Evolutionary conservation across 1,139 yeast species (phyloP).

Genomic region (Hemisphaericaspora lyxosophila): DNA sequence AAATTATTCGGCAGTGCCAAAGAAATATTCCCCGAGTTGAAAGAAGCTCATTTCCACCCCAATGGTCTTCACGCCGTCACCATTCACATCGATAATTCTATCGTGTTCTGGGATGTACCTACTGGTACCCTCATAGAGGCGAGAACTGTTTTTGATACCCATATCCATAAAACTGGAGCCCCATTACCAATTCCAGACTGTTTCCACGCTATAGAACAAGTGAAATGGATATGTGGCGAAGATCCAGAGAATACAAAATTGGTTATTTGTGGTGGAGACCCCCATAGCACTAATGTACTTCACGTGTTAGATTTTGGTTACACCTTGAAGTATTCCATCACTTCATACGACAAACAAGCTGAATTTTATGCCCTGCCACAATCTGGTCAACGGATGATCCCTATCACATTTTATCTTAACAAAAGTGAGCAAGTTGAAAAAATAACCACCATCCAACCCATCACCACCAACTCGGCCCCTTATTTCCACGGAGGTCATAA

Average conservation of each 20-base stretch:
- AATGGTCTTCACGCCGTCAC: slow-evolving; percentile 85
- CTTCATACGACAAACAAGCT: slow-evolving; percentile 82
- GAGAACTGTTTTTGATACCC: slow-evolving; percentile 65
- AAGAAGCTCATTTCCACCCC: slow-evolving; percentile 82
- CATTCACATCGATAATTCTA: slow-evolving; percentile 74
- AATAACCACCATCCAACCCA: slow-evolving; percentile 30
- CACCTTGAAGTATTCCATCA: slow-evolving; percentile 74
- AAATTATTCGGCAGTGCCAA: slow-evolving; percentile 43
- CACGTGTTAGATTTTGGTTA: slow-evolving; percentile 74
- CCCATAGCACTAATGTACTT: slow-evolving; percentile 51
- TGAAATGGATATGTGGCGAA: slow-evolving; percentile 72
- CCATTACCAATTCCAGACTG: slow-evolving; percentile 21
- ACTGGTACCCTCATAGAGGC: slow-evolving; percentile 75
- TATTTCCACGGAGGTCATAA: slow-evolving; percentile 71
- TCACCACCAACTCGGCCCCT: slow-evolving; percentile 45
- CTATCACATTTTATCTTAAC: slow-evolving; percentile 24
- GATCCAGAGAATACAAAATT: slow-evolving; percentile 81
- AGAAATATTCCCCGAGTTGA: slow-evolving; percentile 49
- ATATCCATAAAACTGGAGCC: slow-evolving; percentile 56
- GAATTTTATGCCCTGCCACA: slow-evolving; percentile 70
- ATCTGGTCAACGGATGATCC: slow-evolving; percentile 36
- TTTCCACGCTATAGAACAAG: slow-evolving; percentile 39
- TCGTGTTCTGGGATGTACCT: slow-evolving; percentile 90
- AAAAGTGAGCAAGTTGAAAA: slow-evolving; percentile 21
- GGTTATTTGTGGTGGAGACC: slow-evolving; percentile 69